Evolutionary conservation across 345 rosid genomes (phyloP), one percentile per base, ranked within the genome.

Genomic region (Lagerstroemia speciosa): DNA sequence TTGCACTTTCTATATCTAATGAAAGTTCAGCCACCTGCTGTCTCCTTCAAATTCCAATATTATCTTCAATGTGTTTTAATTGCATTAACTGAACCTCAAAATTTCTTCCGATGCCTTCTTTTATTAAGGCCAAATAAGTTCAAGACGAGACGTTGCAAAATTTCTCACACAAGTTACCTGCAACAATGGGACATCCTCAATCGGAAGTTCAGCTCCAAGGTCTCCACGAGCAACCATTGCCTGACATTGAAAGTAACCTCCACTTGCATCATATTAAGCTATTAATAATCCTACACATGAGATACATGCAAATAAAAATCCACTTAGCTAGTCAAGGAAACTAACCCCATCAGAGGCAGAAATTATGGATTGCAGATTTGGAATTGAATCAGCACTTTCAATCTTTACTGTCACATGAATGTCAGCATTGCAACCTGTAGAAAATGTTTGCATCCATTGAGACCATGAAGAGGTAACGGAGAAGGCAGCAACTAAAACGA

Each of bases 191-290:
- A 91, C 97, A 50, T 93, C 98, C 76, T 93, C 98, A 52, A 91
- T 85, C 76, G 98, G 98, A 83, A 93, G 98, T 81, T 93, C 98
- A 77, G 97, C 97, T 69, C 98, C 98, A 73, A 93, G 96, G 81
- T 93, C 97, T 82, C 97, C 98, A 74, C 98, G 97, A 70, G 98
- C 98, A 82, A 93, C 98, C 97, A 93, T 91, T 60, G 98, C 98
- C 97, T 91, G 67, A 75, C 37, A 68, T 66, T 32, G 37, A 34
- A 65, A 45, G 69, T 37, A 67, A 30, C 37, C 65, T 61, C 24
- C 62, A 73, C 17, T 33, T 58, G 15, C 30, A 65, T 37, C 32
- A 65, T 38, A 5, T 22, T 9, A 65, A 65, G 20, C 32, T 40
- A 38, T 40, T 1, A 26, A 65, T 31, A 64, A n/a, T 37, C 1